Percentiles rank a stretch among this genome's conserved stretches.
Evolutionary conservation across 2,329 filamentous ascomycete species (phyloP).

Genomic region (Alternaria infectoria): DNA sequence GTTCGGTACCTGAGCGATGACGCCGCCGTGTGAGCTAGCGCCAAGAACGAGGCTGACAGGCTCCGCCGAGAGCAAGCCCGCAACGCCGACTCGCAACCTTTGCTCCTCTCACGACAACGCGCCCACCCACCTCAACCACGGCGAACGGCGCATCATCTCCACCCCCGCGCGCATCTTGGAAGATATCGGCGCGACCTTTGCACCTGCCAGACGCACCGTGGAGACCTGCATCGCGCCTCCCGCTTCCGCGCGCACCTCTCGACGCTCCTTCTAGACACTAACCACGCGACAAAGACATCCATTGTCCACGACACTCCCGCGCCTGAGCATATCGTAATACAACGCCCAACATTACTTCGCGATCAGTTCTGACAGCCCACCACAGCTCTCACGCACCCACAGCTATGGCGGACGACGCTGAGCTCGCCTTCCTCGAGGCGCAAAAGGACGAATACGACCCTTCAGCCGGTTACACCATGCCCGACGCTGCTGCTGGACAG

Average conservation of each 20-base stretch:
- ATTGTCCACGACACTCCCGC: constrained; percentile 21
- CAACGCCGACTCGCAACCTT: constrained; percentile 13
- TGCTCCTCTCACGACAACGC: constrained; percentile 17
- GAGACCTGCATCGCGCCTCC: constrained; percentile 4
- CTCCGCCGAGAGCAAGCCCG: constrained; percentile 8
- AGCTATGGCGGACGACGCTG: constrained; percentile 60
- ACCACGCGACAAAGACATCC: constrained; percentile 33
- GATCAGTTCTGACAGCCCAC: constrained; percentile 16
- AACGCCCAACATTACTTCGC: constrained; percentile 9
- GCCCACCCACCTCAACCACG: constrained; percentile 1
- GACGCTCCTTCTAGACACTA: constrained; percentile 16
- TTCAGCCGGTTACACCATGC: constrained; percentile 47
- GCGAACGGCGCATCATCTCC: constrained; percentile 20
- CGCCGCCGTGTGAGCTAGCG: constrained; percentile 20
- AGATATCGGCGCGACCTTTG: background rate
- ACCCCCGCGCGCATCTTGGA: constrained; percentile 16
- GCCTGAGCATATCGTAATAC: constrained; percentile 16
- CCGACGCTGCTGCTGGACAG: constrained; percentile 53
- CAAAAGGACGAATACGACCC: constrained; percentile 53
- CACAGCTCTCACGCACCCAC: constrained; percentile 10
- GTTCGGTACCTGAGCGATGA: constrained; percentile 27
- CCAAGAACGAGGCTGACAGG: constrained; percentile 18
- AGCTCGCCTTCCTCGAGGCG: constrained; percentile 60
- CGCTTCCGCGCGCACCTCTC: constrained; percentile 11
- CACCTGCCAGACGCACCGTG: constrained; percentile 1